These are phyloP conservation scores for Holtermannia corniformis DNA, from an alignment of 768 basidiomycete species.

Conservation along the genomic window DNA sequence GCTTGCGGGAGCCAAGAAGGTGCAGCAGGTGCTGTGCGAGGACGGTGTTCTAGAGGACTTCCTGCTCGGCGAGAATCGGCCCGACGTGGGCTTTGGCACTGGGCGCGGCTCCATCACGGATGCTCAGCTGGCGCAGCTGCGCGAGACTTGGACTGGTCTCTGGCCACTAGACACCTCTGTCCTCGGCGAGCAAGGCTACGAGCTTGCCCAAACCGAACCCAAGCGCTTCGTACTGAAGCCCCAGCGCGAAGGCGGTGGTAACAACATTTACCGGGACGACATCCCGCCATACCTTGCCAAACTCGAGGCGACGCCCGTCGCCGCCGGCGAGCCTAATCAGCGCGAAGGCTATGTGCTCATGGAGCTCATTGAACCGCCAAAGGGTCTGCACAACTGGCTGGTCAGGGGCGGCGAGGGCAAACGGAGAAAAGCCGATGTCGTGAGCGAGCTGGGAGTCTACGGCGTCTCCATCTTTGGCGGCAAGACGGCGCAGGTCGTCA, in stretches of 20 bases:
- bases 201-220: slow-evolving; percentile 49
- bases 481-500: slow-evolving; percentile 43
- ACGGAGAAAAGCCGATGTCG: slow-evolving; percentile 56
- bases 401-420: slow-evolving; percentile 58
- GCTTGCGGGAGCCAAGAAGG: slow-evolving; percentile 91
- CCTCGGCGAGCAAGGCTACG: slow-evolving; percentile 46
- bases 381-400: slow-evolving; percentile 59
- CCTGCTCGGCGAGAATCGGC: slow-evolving; percentile 42
- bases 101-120: slow-evolving; percentile 20
- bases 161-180: slow-evolving; percentile 57
- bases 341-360: slow-evolving; percentile 89
- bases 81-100: slow-evolving; percentile 29
- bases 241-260: slow-evolving; percentile 95
- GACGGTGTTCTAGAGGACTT: slow-evolving; percentile 67
- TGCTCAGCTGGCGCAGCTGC: slow-evolving; percentile 49
- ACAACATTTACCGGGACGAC: slow-evolving; percentile 79
- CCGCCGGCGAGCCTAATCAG: slow-evolving; percentile 43
- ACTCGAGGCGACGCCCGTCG: slow-evolving; percentile 45
- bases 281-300: slow-evolving; percentile 67
- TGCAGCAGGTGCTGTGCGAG: slow-evolving; percentile 76
- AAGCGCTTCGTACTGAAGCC: slow-evolving; percentile 77
- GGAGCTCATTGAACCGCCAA: slow-evolving; percentile 77
- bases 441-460: slow-evolving; percentile 86
- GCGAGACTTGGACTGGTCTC: slow-evolving; percentile 78
- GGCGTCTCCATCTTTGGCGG: slow-evolving; percentile 72